These are phyloP conservation scores for Mortierella sp. DNA, from an alignment of 371 early-diverging fungal species.

Conservation along the genomic window DNA sequence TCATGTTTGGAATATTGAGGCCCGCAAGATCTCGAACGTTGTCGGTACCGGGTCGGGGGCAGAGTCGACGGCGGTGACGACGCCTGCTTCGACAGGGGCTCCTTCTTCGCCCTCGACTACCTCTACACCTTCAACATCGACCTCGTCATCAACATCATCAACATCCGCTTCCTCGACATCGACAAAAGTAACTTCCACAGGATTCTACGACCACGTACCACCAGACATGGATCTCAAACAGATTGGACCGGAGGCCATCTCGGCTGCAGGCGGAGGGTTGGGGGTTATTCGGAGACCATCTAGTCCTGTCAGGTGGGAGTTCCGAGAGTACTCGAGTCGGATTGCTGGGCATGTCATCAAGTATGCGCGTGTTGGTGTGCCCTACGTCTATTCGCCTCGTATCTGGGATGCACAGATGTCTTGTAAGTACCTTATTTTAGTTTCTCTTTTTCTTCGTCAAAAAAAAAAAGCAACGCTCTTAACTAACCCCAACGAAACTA, in stretches of 20 bases:
- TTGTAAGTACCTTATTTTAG: slow-evolving; percentile 35
- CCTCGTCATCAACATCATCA: not conserved
- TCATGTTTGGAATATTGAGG: slow-evolving; percentile 80
- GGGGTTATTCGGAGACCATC: slow-evolving; percentile 11
- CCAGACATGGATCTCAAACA: slow-evolving; percentile 6
- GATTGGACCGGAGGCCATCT: slow-evolving; percentile 26
- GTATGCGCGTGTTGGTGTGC: slow-evolving; percentile 66
- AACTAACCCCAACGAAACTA: not conserved
- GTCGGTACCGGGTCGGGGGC: not conserved
- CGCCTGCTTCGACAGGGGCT: not conserved
- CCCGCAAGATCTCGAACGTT: slow-evolving; percentile 59
- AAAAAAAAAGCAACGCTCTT: too few relatives aligned
- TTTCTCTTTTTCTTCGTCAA: not conserved
- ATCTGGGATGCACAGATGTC: slow-evolving; percentile 79
- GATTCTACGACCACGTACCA: not conserved
- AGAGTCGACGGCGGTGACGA: not conserved
- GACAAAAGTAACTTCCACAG: not conserved
- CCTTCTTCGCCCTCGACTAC: not conserved
- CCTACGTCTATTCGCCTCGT: slow-evolving; percentile 69
- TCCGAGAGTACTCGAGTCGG: slow-evolving; percentile 72
- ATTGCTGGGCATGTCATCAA: slow-evolving; percentile 69
- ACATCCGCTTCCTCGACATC: not conserved
- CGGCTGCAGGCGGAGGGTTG: slow-evolving; percentile 30
- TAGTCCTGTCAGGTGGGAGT: slow-evolving; percentile 72
- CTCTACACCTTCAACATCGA: not conserved